Conservation (phyloP, 805 yeast genomes). For the Ogataea wickerhamii region DNA sequence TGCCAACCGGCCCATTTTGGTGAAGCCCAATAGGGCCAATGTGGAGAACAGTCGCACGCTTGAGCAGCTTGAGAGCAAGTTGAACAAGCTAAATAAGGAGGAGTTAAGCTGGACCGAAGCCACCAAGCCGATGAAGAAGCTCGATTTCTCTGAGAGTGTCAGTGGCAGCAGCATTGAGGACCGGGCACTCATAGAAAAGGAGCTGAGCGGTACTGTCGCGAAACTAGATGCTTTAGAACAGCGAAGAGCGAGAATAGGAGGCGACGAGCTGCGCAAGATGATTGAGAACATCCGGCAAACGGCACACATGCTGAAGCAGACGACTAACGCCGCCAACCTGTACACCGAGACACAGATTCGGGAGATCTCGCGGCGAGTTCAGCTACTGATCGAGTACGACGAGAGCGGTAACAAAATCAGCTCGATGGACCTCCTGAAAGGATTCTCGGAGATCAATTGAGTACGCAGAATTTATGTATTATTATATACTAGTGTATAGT, state of each 20-base stretch:
- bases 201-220: slow-evolving; percentile 15
- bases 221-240: slow-evolving; percentile 13
- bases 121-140: slow-evolving; percentile 7
- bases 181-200: slow-evolving; percentile 7
- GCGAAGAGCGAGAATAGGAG: slow-evolving; percentile 8
- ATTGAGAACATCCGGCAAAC: slow-evolving; percentile 38
- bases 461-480: background rate
- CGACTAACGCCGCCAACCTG: slow-evolving; percentile 20
- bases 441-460: slow-evolving; percentile 26
- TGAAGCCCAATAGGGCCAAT: slow-evolving; percentile 61
- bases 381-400: slow-evolving; percentile 18
- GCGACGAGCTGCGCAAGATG: slow-evolving; percentile 10
- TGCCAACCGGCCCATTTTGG: slow-evolving; percentile 29
- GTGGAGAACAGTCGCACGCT: slow-evolving; percentile 46
- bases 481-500: slow-evolving; percentile 14
- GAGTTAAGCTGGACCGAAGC: slow-evolving; percentile 41
- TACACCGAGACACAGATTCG: slow-evolving; percentile 21
- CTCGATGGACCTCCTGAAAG: slow-evolving; percentile 33
- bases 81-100: slow-evolving; percentile 43
- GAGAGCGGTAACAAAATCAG: slow-evolving; percentile 27
- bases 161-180: slow-evolving; percentile 3
- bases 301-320: slow-evolving; percentile 25
- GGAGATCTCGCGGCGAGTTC: slow-evolving; percentile 19
- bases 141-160: slow-evolving; percentile 11
- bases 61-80: slow-evolving; percentile 41